A percentile compares a stretch with the other conserved stretches of the same genome.
Evolutionary conservation across 2,329 filamentous ascomycete species (phyloP).

Genomic region (Bipolaris cookei): DNA sequence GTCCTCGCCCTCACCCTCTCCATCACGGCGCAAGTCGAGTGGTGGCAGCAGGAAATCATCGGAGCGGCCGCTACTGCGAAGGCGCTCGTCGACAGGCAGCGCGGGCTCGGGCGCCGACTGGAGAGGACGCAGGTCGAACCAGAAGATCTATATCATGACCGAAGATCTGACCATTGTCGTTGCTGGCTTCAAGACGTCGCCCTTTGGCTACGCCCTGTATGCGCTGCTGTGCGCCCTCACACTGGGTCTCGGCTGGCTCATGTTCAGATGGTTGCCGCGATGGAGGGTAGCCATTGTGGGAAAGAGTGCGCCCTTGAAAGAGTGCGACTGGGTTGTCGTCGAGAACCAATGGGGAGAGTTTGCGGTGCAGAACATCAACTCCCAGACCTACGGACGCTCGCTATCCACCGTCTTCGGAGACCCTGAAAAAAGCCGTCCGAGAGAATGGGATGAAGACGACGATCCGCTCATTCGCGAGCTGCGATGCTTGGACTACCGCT

Average conservation of each 20-base stretch:
- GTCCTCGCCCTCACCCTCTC: conserved; percentile 27
- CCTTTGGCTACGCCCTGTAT: conserved; percentile 72
- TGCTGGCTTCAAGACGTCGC: conserved; percentile 85
- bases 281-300: conserved; percentile 84
- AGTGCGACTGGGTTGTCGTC: conserved; percentile 89
- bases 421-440: conserved; percentile 67
- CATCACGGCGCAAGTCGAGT: conserved; percentile 66
- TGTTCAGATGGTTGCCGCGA: conserved; percentile 87
- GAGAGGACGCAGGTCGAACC: conserved; percentile 70
- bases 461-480: conserved; percentile 79
- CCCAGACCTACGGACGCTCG: conserved; percentile 64
- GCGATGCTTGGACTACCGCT: conserved; percentile 86
- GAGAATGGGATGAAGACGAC: conserved; percentile 72
- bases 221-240: conserved; percentile 72
- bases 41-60: conserved; percentile 64
- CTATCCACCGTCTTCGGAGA: conserved; percentile 73
- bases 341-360: conserved; percentile 99
- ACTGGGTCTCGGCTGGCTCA: conserved; percentile 77
- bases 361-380: conserved; percentile 72
- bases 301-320: conserved; percentile 68
- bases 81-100: conserved; percentile 73
- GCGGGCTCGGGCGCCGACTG: conserved; percentile 65
- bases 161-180: conserved; percentile 95
- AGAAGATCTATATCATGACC: conserved; percentile 91
- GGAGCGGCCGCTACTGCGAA: conserved; percentile 69